phyloP scores from a whole-genome alignment of 306 rosid species.

The Pyrus pyrifolia region DNA sequence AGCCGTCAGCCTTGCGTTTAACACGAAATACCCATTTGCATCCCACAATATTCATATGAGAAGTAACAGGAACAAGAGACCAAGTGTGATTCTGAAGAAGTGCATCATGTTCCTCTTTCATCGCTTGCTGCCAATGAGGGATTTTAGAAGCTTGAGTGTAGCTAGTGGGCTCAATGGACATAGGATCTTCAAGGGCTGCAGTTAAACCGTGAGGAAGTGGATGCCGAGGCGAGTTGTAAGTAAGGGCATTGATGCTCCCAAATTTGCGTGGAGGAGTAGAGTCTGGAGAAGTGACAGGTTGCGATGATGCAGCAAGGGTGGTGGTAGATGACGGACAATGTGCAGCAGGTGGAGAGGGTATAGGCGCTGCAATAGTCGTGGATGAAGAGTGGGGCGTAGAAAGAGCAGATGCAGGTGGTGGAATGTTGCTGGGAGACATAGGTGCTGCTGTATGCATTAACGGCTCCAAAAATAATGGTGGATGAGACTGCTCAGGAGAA shows the following conservation, averaged over 20 bases:
- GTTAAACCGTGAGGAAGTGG: background rate
- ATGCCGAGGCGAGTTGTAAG: background rate
- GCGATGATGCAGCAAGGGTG: too few relatives aligned
- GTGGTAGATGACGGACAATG: too few relatives aligned
- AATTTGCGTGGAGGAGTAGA: too few relatives aligned
- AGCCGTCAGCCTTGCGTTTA: too few relatives aligned
- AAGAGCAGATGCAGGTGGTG: too few relatives aligned
- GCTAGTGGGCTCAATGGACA: background rate
- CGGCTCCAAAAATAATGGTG: too few relatives aligned
- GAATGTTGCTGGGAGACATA: too few relatives aligned
- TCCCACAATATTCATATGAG: background rate
- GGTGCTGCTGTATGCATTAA: too few relatives aligned
- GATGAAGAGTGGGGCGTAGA: rapidly evolving
- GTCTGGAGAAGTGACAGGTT: too few relatives aligned
- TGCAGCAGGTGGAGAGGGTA: too few relatives aligned
- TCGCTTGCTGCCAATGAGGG: background rate
- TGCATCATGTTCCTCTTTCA: background rate
- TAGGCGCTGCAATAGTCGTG: too few relatives aligned
- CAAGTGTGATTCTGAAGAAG: background rate
- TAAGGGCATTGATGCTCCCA: background rate
- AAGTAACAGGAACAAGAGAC: background rate
- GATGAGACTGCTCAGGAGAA: too few relatives aligned
- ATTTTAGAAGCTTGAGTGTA: background rate
- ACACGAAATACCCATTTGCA: background rate
- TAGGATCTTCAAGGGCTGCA: background rate